Evolutionary conservation across 108 stramenopile species (phyloP).

Genomic region (Parmales sp.): DNA sequence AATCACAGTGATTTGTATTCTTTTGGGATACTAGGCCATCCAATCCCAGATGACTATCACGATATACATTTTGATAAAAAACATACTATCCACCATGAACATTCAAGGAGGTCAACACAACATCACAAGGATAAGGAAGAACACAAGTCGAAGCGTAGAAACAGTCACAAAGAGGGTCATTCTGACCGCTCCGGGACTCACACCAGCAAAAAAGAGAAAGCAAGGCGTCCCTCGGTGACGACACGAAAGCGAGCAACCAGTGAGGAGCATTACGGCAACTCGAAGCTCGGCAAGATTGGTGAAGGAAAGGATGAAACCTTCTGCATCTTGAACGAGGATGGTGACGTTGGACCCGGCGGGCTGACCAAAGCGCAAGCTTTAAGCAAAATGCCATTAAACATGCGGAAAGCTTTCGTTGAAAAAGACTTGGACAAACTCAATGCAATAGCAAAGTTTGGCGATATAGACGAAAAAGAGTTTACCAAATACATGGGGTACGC

Average conservation of each 20-base stretch:
- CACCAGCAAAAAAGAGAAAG: background rate
- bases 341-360: background rate
- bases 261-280: background rate
- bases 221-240: too few species aligned
- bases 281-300: background rate
- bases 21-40: background rate
- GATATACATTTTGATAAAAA: slow-evolving; percentile 1
- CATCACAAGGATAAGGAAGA: background rate
- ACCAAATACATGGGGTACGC: background rate
- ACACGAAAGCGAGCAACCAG: too few species aligned
- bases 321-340: background rate
- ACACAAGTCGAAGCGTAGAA: background rate
- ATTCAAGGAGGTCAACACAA: background rate
- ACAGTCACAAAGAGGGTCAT: too few species aligned
- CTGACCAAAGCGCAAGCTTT: background rate
- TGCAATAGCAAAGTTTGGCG: background rate
- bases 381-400: background rate
- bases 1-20: background rate
- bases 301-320: too few species aligned
- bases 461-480: background rate
- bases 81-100: background rate
- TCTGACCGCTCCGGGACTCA: too few species aligned
- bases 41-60: background rate
- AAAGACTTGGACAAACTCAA: background rate
- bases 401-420: background rate